Conservation (phyloP, 2,329 filamentous ascomycete genomes). For the Escovopsis weberi region DNA sequence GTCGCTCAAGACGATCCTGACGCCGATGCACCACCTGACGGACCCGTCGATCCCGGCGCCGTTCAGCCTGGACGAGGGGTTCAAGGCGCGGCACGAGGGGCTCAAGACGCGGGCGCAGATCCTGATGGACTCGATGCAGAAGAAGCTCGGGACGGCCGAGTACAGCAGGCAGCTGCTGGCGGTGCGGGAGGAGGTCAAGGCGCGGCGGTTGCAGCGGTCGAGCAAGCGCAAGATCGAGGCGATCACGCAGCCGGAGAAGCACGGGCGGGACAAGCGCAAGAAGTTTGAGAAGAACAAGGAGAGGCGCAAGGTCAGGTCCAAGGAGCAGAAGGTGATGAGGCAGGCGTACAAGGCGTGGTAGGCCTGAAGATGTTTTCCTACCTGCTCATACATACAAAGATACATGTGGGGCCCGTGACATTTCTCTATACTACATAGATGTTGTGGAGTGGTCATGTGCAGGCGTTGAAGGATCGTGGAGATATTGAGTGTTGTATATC, state of each 20-base stretch:
- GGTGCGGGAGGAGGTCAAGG: conserved; percentile 59
- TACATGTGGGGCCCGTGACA: too few relatives aligned
- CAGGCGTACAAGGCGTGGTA: conserved; percentile 48
- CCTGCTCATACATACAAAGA: too few relatives aligned
- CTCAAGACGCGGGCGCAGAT: conserved; percentile 61
- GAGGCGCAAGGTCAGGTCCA: conserved; percentile 63
- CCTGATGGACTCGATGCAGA: conserved; percentile 69
- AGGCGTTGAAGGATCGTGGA: too few relatives aligned
- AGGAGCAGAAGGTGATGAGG: conserved; percentile 56
- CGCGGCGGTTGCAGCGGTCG: conserved; percentile 57
- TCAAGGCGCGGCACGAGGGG: conserved; percentile 53
- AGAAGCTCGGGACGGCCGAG: conserved; percentile 64
- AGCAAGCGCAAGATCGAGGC: conserved; percentile 84
- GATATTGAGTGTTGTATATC: neutral
- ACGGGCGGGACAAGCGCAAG: conserved; percentile 65
- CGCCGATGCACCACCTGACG: conserved; percentile 65
- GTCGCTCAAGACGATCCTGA: conserved; percentile 45
- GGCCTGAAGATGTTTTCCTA: neutral
- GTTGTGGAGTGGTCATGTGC: neutral
- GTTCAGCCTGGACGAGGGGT: conserved; percentile 54
- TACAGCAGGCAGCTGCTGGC: conserved; percentile 63
- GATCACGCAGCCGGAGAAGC: conserved; percentile 65
- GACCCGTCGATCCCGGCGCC: conserved; percentile 62
- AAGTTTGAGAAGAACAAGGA: conserved; percentile 76
- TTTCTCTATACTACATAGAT: neutral